These are phyloP conservation scores for Tulasnella sp. DNA, from an alignment of 768 basidiomycete genomes.

Conservation along the genomic window DNA sequence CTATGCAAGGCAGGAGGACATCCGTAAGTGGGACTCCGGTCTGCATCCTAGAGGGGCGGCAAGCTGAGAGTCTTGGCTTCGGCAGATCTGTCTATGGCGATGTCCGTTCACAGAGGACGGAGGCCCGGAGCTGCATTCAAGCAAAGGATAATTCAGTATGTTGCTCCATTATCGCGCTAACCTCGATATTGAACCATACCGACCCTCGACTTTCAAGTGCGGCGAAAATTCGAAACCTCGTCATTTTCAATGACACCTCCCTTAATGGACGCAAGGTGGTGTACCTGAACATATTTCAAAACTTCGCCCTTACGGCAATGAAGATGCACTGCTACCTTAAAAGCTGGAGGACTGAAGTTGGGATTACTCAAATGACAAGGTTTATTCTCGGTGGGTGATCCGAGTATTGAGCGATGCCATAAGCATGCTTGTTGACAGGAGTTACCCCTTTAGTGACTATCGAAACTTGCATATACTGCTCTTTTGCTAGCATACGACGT, in stretches of 20 bases:
- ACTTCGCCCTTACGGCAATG: constrained; percentile 74
- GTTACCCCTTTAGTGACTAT: constrained; percentile 50
- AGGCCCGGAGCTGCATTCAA: constrained; percentile 61
- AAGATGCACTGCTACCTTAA: constrained; percentile 82
- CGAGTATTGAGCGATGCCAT: background rate
- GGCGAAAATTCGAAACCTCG: constrained; percentile 49
- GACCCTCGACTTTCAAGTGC: no score
- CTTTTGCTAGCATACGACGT: constrained; percentile 49
- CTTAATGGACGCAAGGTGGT: constrained; percentile 62
- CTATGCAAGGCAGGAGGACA: constrained; percentile 61
- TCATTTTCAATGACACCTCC: constrained; percentile 70
- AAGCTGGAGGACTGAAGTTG: constrained; percentile 31
- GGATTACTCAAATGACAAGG: constrained; percentile 28
- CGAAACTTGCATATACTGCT: constrained; percentile 55
- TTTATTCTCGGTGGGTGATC: constrained; percentile 55
- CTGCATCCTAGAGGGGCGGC: background rate
- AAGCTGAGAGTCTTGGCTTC: background rate
- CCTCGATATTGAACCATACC: background rate
- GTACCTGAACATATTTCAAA: constrained; percentile 82
- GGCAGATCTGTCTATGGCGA: constrained; percentile 59
- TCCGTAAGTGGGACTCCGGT: constrained; percentile 48
- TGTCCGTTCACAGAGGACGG: constrained; percentile 66
- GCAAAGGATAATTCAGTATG: constrained; percentile 72
- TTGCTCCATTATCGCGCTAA: constrained; percentile 27
- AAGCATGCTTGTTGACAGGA: background rate